Conservation (phyloP, 1,284 basidiomycete genomes). For the Fomitopsis schrenkii region DNA sequence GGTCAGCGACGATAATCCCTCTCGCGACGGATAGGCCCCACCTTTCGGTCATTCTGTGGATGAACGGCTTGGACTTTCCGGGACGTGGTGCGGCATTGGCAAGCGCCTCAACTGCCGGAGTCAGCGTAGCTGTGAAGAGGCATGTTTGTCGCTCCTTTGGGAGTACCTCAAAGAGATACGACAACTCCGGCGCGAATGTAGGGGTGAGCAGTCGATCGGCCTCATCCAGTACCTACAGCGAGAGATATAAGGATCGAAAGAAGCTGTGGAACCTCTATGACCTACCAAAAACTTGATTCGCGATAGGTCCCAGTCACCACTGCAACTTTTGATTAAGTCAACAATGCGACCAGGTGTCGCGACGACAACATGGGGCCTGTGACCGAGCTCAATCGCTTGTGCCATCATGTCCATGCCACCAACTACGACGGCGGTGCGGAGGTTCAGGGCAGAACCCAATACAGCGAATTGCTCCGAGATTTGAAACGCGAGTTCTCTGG, state of each 20-base stretch:
- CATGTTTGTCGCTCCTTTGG: slow-evolving; percentile 91
- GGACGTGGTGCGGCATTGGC: slow-evolving; percentile 70
- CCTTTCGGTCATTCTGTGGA: slow-evolving; percentile 80
- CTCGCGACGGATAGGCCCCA: slow-evolving; percentile 31
- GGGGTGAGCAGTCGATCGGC: slow-evolving; percentile 91
- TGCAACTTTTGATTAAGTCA: slow-evolving; percentile 82
- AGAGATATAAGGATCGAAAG: neutral
- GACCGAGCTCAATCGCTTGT: slow-evolving; percentile 85
- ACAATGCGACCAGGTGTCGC: slow-evolving; percentile 96
- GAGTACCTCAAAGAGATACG: slow-evolving; percentile 74
- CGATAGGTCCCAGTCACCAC: slow-evolving; percentile 80
- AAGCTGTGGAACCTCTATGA: slow-evolving; percentile 5
- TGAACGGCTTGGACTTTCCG: slow-evolving; percentile 86
- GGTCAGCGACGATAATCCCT: slow-evolving; percentile 1
- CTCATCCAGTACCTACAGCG: slow-evolving; percentile 83
- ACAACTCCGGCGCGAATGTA: slow-evolving; percentile 87
- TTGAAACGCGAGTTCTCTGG: slow-evolving; percentile 93
- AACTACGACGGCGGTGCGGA: slow-evolving; percentile 86
- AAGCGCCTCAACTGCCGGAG: slow-evolving; percentile 80
- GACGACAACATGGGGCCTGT: slow-evolving; percentile 90
- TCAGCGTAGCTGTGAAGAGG: slow-evolving; percentile 95
- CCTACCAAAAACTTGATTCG: slow-evolving; percentile 83
- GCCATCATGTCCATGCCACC: slow-evolving; percentile 99
- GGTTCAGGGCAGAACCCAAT: slow-evolving; percentile 77
- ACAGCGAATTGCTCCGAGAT: slow-evolving; percentile 96